phyloP scores from a whole-genome alignment of 2,329 filamentous ascomycete species.

The Phialophora tarda region DNA sequence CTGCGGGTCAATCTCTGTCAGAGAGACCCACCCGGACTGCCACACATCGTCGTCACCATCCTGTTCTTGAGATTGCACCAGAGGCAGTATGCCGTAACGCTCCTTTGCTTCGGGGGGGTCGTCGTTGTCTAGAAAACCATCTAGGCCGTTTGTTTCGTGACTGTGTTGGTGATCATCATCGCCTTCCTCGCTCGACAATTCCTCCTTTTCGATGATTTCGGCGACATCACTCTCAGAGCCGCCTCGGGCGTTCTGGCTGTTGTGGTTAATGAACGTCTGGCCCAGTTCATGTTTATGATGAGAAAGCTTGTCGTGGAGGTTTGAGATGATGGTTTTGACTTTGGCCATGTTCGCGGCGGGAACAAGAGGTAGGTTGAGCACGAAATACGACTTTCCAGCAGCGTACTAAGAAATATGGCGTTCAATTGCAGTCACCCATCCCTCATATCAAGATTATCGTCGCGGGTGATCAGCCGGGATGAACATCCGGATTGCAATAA shows the following conservation, averaged over 20 bases:
- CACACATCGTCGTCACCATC: constrained; percentile 12
- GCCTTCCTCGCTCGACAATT: constrained; percentile 20
- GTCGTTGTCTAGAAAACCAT: constrained; percentile 33
- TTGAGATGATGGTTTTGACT: constrained; percentile 12
- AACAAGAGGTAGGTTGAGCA: neutral
- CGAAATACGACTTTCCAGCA: neutral
- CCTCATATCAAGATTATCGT: neutral
- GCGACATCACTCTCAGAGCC: constrained; percentile 27
- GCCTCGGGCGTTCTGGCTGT: constrained; percentile 15
- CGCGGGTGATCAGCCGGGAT: neutral
- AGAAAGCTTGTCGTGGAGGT: constrained; percentile 20
- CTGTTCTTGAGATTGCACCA: constrained; percentile 33
- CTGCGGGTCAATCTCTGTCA: constrained; percentile 20
- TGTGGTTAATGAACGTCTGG: constrained; percentile 1
- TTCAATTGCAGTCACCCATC: neutral
- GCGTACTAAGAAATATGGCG: neutral
- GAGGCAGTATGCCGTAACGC: constrained; percentile 31
- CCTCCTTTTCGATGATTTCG: constrained; percentile 18
- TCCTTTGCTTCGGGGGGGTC: constrained; percentile 32
- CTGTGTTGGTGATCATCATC: constrained; percentile 6
- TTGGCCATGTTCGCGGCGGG: constrained; percentile 12
- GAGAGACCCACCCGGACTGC: constrained; percentile 19
- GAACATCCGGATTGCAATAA: neutral
- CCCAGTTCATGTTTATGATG: constrained; percentile 25
- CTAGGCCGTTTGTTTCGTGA: constrained; percentile 23